Base-by-base conservation (phyloP, 2,329 filamentous ascomycete species). In the Aspergillus fumigatiaffinis region DNA sequence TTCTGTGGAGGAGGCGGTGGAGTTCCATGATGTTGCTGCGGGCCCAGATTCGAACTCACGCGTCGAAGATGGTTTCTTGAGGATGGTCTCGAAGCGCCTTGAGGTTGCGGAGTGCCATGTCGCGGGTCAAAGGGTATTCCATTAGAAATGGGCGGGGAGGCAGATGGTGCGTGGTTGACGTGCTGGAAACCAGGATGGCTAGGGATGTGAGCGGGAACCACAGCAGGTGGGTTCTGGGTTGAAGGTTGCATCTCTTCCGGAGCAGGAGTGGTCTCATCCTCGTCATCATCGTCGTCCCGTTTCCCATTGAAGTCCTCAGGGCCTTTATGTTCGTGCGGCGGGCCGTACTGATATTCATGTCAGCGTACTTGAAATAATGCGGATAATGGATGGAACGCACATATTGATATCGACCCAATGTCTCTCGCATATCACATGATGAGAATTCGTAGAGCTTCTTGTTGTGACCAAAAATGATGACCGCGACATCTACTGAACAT, bases 391-490 rank as follows among this genome's bases (percentile, higher is more conserved):
- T 21, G 20, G 54, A 52, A 85, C 91, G 69, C 80, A 97, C 93
- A 76, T 92, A 96, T 85, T 92, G 88, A 72, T 96, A 95, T 73
- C 91, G 85, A 52, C 85, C 84, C 64, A 99, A 86, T 51, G 95
- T 90, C 63, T 97, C 91, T 73, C 88, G 88, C 84, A 99, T 96
- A 74, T 97, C 91, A 66, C 86, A 82, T 20, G 93, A 97, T 12
- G 92, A 97, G 75, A 96, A 99, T 76, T 99, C 92, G 77, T 97
- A 97, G 26, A 99, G 84, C 79, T 97, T 97, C 83, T 97, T 99
- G 77, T 99, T 99, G 78, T 91, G 92, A 63, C 93, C 93, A 72
- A 97, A 97, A 70, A 99, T 97, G 75, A 99, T 94, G 70, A 99
- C 94, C 44, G 94, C 94, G 66, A 99, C 94, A 75, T 99, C 94